A percentile compares a stretch with the other conserved stretches of the same genome.
Conservation (phyloP, 352 stramenopile genomes). For the Globisporangium perplexum region DNA sequence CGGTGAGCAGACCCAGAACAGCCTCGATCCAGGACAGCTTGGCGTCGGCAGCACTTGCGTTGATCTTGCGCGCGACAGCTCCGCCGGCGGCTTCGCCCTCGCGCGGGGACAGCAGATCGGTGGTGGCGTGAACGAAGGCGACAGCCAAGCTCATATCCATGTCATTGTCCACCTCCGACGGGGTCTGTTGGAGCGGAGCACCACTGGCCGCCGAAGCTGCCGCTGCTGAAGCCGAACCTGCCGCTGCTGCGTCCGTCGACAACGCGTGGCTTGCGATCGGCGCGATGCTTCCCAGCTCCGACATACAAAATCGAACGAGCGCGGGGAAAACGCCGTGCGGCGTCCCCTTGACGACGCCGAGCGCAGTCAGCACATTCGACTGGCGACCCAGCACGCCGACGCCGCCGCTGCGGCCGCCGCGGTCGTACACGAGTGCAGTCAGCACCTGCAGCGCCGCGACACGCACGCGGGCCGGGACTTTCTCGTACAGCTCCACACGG, state of each 20-base stretch:
- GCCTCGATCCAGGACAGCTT: conserved; percentile 79
- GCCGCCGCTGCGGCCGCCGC: conserved; percentile 47
- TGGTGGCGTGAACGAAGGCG: conserved; percentile 85
- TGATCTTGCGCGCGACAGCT: conserved; percentile 45
- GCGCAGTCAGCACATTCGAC: conserved; percentile 67
- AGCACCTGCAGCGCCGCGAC: conserved; percentile 66
- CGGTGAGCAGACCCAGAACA: conserved; percentile 64
- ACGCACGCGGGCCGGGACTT: conserved; percentile 50
- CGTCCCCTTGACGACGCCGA: conserved; percentile 74
- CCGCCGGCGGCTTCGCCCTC: conserved; percentile 57
- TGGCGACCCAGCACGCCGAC: conserved; percentile 72
- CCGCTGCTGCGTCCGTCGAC: conserved; percentile 6
- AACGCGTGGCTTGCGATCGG: neutral
- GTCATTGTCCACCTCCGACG: conserved; percentile 48
- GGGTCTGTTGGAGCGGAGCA: neutral
- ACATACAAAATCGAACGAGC: conserved; percentile 74
- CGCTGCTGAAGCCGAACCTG: neutral
- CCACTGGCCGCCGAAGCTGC: neutral
- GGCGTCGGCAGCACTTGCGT: conserved; percentile 26
- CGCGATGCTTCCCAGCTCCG: conserved; percentile 47
- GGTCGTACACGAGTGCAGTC: conserved; percentile 75
- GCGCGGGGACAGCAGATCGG: conserved; percentile 55
- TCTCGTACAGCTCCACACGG: conserved; percentile 61
- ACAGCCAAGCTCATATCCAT: conserved; percentile 88
- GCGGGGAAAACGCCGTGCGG: conserved; percentile 79